phyloP scores from a whole-genome alignment of 2,329 filamentous ascomycete species.

The Fusarium sulawesiense region DNA sequence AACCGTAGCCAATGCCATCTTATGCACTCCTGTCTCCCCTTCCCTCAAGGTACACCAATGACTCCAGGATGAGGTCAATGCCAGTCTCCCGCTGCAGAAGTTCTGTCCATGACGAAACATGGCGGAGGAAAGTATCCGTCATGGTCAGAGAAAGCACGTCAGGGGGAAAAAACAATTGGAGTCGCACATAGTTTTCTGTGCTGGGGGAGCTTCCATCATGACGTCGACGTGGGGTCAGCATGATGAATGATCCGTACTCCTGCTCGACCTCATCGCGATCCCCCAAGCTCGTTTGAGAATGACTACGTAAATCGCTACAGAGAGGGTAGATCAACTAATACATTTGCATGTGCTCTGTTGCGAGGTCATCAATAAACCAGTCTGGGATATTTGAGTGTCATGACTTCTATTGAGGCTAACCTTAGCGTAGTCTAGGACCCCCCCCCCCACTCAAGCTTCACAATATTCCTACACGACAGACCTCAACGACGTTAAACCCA shows the following conservation, averaged over 20 bases:
- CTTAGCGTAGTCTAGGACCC: neutral
- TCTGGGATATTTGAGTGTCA: slow-evolving; percentile 2
- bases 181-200: slow-evolving; percentile 12
- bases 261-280: slow-evolving; percentile 19
- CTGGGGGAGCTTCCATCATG: slow-evolving; percentile 21
- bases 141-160: slow-evolving; percentile 3
- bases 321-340: neutral
- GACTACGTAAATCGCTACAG: neutral
- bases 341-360: neutral
- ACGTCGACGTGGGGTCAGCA: slow-evolving; percentile 42
- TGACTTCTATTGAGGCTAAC: slow-evolving; percentile 13
- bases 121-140: slow-evolving; percentile 36
- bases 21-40: slow-evolving; percentile 3
- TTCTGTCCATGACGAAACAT: slow-evolving; percentile 37
- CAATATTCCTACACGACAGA: slow-evolving; percentile 35
- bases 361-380: neutral
- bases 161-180: slow-evolving; percentile 19
- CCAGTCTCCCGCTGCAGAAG: neutral
- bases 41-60: slow-evolving; percentile 8
- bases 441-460: slow-evolving; percentile 2
- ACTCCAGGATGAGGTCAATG: slow-evolving; percentile 25
- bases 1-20: slow-evolving; percentile 19
- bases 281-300: neutral
- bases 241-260: slow-evolving; percentile 19
- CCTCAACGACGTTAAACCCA: slow-evolving; percentile 19